Evolutionary conservation across 2,329 filamentous ascomycete species (phyloP), one percentile per base, ranked within the genome.

Genomic region (Lithohypha guttulata): DNA sequence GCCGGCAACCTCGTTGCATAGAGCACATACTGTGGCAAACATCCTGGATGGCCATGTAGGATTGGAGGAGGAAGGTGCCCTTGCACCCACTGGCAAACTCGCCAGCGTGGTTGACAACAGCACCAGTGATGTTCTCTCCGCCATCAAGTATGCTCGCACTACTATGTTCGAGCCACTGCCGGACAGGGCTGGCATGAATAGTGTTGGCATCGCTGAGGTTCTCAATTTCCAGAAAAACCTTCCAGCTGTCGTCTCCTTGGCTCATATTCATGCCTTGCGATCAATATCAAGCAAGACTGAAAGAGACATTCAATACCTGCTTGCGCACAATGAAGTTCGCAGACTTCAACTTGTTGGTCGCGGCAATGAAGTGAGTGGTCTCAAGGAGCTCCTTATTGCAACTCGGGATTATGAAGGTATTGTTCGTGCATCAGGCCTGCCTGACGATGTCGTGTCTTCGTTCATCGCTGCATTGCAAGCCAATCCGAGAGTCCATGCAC

Each of bases 171-270:
- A 66, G 35, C 59, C 68, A 8, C 59, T 79, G 13, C 75, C 76
- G 0, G 64, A 69, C 19, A 62, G 65, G 7, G 64, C 71, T 1
- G 75, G 75, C 3, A 77, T 80, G 74, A 75, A 73, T 51, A 75
- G 71, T 43, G 70, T 66, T 6, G 65, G 71, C 7, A 77, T 77
- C 31, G 67, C 73, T 3, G 68, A 76, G 44, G 66, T 77, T 2
- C 56, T 79, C 35, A 75, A 76, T 37, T 67, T 70, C 43, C 65
- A 74, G 9, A 62, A 58, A 34, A 63, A 59, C 28, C 52, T 79
- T 31, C 74, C 76, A 9, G 70, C 72, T 0, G 63, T 78, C 19
- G 71, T 75, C 8, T 75, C 72, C 0, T 57, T 76, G 31, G 71
- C 74, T 13, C 75, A 79, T 56, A 59, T 79, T 0, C 71, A 78